A percentile compares a stretch with the other conserved stretches of the same genome.
phyloP scores from a whole-genome alignment of 176 grass and related monocot genomes.

The Eragrostis nindensis region DNA sequence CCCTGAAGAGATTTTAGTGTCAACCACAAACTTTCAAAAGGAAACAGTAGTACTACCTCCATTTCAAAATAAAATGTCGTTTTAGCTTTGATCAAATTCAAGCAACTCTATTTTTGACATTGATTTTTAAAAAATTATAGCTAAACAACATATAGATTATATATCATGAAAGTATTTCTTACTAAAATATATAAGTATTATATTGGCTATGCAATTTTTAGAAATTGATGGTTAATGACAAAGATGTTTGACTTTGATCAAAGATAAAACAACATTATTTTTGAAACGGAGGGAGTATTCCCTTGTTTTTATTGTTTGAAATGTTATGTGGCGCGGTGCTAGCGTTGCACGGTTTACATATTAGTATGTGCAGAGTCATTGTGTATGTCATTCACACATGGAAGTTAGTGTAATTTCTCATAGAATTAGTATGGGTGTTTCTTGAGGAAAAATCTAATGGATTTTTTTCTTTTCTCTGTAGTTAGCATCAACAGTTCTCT shows the following conservation, averaged over 20 bases:
- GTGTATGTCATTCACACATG: neutral
- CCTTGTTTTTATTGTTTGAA: neutral
- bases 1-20: no score
- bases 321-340: neutral
- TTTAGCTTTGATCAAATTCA: no score
- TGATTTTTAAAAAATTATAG: no score
- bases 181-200: no score
- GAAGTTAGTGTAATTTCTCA: neutral
- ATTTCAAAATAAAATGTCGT: no score
- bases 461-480: constrained; percentile 49
- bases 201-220: no score
- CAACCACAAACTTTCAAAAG: neutral
- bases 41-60: neutral
- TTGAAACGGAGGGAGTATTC: constrained; percentile 6
- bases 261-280: no score
- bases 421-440: neutral
- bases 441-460: constrained; percentile 34
- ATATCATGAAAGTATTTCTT: no score
- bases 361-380: constrained; percentile 6
- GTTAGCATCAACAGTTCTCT: constrained; percentile 73
- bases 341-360: neutral
- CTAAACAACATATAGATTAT: no score
- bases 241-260: no score
- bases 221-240: no score
- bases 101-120: no score